Evolutionary conservation across 208 protist species (phyloP).

Genomic region (Leishmania guyanensis): DNA sequence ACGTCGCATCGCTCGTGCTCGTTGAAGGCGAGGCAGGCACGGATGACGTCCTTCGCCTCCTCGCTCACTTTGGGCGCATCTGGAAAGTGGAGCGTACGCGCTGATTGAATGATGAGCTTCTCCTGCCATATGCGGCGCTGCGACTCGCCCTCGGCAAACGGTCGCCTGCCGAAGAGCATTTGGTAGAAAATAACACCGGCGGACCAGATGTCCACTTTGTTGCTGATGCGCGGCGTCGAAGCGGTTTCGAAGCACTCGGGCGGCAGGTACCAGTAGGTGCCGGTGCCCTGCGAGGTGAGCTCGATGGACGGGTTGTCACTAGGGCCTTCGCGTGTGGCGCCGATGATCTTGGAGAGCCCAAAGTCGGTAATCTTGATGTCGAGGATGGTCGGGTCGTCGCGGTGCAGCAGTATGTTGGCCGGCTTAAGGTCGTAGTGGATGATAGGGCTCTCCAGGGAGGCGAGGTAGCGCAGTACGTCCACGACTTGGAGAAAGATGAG

Average conservation of each 20-base stretch:
- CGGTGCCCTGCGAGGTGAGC: constrained; percentile 95
- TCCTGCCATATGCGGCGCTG: constrained; percentile 89
- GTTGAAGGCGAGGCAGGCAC: constrained; percentile 70
- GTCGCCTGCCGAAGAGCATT: constrained; percentile 94
- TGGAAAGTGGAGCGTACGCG: constrained; percentile 64
- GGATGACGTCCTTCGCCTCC: constrained; percentile 81
- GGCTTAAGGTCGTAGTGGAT: constrained; percentile 87
- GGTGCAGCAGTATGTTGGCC: constrained; percentile 74
- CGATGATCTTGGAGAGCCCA: constrained; percentile 96
- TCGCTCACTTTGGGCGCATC: constrained; percentile 74
- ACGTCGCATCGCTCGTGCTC: constrained; percentile 76
- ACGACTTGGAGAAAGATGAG: constrained; percentile 92
- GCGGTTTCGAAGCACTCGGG: constrained; percentile 95
- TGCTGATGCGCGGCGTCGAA: constrained; percentile 77
- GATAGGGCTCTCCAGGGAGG: constrained; percentile 74
- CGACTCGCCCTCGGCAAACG: constrained; percentile 94
- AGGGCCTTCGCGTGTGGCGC: constrained; percentile 44
- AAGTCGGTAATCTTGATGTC: constrained; percentile 98
- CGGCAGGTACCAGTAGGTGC: constrained; percentile 97
- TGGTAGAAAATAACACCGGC: constrained; percentile 96
- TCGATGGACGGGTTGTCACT: constrained; percentile 90
- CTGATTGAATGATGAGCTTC: constrained; percentile 72
- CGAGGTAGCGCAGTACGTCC: constrained; percentile 92
- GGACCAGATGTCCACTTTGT: constrained; percentile 94
- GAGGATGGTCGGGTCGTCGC: constrained; percentile 57